Percentiles rank a stretch among this genome's conserved stretches.
phyloP scores from a whole-genome alignment of 2,329 filamentous ascomycete genomes.

The Colletotrichum liriopes region DNA sequence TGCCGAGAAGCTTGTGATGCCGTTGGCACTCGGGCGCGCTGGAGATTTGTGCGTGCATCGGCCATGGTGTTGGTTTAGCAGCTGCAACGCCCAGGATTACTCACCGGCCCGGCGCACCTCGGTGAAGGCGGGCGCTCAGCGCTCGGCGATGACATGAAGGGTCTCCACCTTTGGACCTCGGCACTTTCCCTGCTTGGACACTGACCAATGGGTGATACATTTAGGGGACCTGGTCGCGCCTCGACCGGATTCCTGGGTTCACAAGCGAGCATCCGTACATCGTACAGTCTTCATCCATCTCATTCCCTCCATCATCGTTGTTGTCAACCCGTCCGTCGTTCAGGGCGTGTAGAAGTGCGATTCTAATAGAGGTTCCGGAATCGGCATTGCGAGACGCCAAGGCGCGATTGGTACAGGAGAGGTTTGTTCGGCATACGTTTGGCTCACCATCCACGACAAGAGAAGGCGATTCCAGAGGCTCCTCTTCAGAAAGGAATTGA shows the following conservation, averaged over 20 bases:
- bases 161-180: slow-evolving; percentile 39
- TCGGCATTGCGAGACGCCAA: not conserved
- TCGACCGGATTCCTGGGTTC: slow-evolving; percentile 7
- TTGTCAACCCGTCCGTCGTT: not conserved
- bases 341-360: not conserved
- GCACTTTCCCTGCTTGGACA: slow-evolving; percentile 24
- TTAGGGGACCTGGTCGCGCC: slow-evolving; percentile 25
- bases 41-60: not conserved
- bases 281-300: not conserved
- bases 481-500: not conserved
- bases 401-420: not conserved
- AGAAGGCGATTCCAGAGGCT: not conserved
- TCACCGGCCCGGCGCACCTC: slow-evolving; percentile 21
- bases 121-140: not conserved
- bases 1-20: slow-evolving; percentile 39
- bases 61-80: not conserved
- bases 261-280: not conserved
- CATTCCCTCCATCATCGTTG: not conserved
- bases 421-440: not conserved
- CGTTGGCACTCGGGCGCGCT: slow-evolving; percentile 14
- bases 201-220: slow-evolving; percentile 22
- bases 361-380: too few species aligned
- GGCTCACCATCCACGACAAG: not conserved
- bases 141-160: slow-evolving; percentile 15
- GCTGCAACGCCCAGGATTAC: not conserved